Evolutionary conservation across 768 basidiomycete species (phyloP).

Genomic region (Lactarius indigo): DNA sequence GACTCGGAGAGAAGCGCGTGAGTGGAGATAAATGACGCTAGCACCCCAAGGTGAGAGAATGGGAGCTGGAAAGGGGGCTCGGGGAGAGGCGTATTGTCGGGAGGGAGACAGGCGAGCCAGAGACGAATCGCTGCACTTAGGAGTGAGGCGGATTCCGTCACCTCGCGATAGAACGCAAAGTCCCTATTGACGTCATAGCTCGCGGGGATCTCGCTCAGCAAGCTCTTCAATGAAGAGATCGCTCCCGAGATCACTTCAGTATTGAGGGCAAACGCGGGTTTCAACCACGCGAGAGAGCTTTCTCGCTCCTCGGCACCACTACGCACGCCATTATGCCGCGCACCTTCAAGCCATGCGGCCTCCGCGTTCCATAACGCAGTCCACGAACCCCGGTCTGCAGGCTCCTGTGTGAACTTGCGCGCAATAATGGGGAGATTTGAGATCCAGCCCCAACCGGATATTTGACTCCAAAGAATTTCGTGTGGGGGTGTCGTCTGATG

Average conservation of each 20-base stretch:
- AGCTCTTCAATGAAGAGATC: slow-evolving; percentile 23
- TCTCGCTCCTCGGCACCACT: slow-evolving; percentile 63
- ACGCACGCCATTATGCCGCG: slow-evolving; percentile 62
- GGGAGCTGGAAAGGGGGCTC: slow-evolving; percentile 62
- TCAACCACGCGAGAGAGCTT: slow-evolving; percentile 34
- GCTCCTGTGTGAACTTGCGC: slow-evolving; percentile 33
- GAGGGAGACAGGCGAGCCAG: slow-evolving; percentile 60
- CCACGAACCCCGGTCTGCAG: slow-evolving; percentile 32
- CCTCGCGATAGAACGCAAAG: slow-evolving; percentile 26
- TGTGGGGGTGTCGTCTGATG: slow-evolving; percentile 84
- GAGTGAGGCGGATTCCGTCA: slow-evolving; percentile 37
- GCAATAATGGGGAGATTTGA: slow-evolving; percentile 47
- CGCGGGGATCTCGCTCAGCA: slow-evolving; percentile 21
- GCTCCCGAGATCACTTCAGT: slow-evolving; percentile 27
- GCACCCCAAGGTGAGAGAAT: slow-evolving; percentile 49
- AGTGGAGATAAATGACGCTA: slow-evolving; percentile 47
- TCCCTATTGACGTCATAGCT: slow-evolving; percentile 10
- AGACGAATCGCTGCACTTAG: slow-evolving; percentile 54
- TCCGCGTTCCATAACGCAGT: slow-evolving; percentile 47
- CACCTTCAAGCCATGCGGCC: slow-evolving; percentile 75
- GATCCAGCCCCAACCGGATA: slow-evolving; percentile 75
- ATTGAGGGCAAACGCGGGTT: slow-evolving; percentile 40
- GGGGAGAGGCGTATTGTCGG: slow-evolving; percentile 38
- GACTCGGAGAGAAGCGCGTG: slow-evolving; percentile 49
- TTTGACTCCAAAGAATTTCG: slow-evolving; percentile 86